Base-by-base conservation (phyloP, 2,329 filamentous ascomycete species). In the Neonectria sp. region DNA sequence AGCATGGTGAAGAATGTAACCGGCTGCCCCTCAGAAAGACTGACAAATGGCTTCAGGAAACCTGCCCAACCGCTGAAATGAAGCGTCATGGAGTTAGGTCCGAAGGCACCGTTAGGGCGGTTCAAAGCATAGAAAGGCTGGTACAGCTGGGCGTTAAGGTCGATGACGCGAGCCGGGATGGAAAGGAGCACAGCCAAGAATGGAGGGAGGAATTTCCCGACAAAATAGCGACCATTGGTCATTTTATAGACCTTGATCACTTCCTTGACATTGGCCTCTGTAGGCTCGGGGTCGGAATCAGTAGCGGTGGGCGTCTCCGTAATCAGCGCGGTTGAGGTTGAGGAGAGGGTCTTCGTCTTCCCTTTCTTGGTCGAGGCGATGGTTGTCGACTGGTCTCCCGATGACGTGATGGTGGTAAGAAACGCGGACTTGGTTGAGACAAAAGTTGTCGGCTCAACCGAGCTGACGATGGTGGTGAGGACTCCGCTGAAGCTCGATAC, bases 121-220 rank as follows among this genome's bases (percentile, higher is more conserved):
- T 81, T 79, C 31, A 88, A 75, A 4, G 82, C 79, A 61, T 83
- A 81, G 69, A 86, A 86, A 3, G 84, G 84, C 62, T 83, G 82
- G 56, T 83, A 83, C 1, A 82, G 74, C 62, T 83, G 82, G 4
- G 79, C 82, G 65, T 83, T 82, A 65, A 80, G 74, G 69, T 84
- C 82, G 69, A 85, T 78, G 37, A 85, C 78, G n/a, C 83, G 80
- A 6, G 84, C 79, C 1, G 82, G 81, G 11, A 84, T 81, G 13
- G 80, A 78, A 6, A 84, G 74, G 24, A 81, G 61, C 2, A 85
- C 79, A 11, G 82, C 79, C 0, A 84, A 55, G 4, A 85, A 76
- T 0, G 82, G 73, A 0, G 84, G 84, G 5, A 86, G 72, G 71
- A 85, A 85, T 45, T 82, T 82, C 6, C 82, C 83, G 6, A 82